phyloP scores from a whole-genome alignment of 1,284 basidiomycete species.

The Tilletia walkeri region DNA sequence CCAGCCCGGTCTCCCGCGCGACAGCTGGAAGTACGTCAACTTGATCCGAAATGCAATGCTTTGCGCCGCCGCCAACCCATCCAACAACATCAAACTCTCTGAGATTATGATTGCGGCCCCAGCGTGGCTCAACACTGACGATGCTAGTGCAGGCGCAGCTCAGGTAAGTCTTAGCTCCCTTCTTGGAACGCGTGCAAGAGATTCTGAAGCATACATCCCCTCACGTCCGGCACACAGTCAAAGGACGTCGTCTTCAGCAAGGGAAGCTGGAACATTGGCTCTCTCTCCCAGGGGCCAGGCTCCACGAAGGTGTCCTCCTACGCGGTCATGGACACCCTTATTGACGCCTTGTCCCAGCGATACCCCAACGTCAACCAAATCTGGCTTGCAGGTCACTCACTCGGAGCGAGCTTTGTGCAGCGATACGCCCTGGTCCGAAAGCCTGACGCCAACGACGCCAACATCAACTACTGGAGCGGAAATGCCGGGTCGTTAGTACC shows the following conservation, averaged over 20 bases:
- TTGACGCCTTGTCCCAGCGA: not conserved
- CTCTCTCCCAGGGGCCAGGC: not conserved
- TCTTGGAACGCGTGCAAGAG: too few species aligned
- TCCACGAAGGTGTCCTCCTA: not conserved
- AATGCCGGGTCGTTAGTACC: slow-evolving; percentile 28
- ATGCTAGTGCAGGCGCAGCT: slow-evolving; percentile 33
- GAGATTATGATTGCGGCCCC: slow-evolving; percentile 47
- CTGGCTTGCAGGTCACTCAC: slow-evolving; percentile 17
- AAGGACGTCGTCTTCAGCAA: slow-evolving; percentile 18
- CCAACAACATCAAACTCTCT: slow-evolving; percentile 33
- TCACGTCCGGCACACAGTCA: not conserved
- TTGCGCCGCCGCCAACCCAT: slow-evolving; percentile 34
- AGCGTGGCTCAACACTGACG: slow-evolving; percentile 35
- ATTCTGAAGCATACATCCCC: not conserved
- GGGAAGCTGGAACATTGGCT: slow-evolving; percentile 14
- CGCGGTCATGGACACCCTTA: slow-evolving; percentile 17
- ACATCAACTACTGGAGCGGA: slow-evolving; percentile 31
- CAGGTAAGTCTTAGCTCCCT: not conserved
- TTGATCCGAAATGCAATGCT: slow-evolving; percentile 42
- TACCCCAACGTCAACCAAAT: slow-evolving; percentile 19
- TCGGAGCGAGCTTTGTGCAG: slow-evolving; percentile 13
- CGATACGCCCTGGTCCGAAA: slow-evolving; percentile 17
- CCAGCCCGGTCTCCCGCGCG: slow-evolving; percentile 40
- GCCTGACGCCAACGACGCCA: slow-evolving; percentile 15
- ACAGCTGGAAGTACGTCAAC: slow-evolving; percentile 49